These are phyloP conservation scores for Schizosaccharomyces cryophilus DNA, from an alignment of 805 yeast genomes.

Conservation along the genomic window DNA sequence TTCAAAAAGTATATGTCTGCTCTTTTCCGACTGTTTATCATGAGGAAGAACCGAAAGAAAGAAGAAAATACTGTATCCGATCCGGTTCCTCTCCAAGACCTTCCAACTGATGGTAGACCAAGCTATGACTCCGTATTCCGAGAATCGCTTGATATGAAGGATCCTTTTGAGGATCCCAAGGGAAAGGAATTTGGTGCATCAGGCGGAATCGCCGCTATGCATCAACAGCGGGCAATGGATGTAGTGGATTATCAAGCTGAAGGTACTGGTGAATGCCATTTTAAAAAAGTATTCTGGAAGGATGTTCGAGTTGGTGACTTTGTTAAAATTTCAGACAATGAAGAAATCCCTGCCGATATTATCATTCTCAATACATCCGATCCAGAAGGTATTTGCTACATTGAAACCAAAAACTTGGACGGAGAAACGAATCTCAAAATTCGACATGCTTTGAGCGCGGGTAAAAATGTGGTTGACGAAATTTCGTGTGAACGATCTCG, in stretches of 20 bases:
- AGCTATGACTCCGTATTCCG: background rate
- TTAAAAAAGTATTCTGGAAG: slow-evolving; percentile 39
- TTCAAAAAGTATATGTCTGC: slow-evolving; percentile 26
- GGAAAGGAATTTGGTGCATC: background rate
- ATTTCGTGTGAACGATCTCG: slow-evolving; percentile 31
- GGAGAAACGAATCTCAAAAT: slow-evolving; percentile 56
- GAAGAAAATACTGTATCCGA: background rate
- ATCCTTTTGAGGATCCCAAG: background rate
- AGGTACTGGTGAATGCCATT: slow-evolving; percentile 7
- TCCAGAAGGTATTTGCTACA: slow-evolving; percentile 40
- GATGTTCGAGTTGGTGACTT: slow-evolving; percentile 53
- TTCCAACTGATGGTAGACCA: background rate
- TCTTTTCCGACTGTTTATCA: background rate
- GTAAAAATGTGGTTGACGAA: slow-evolving; percentile 29
- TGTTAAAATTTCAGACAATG: slow-evolving; percentile 40
- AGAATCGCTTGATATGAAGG: background rate
- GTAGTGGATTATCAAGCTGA: background rate
- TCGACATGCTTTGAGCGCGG: slow-evolving; percentile 27
- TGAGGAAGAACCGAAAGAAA: background rate
- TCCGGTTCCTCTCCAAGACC: background rate
- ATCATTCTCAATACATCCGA: slow-evolving; percentile 44
- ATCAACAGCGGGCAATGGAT: background rate
- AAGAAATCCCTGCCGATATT: slow-evolving; percentile 58
- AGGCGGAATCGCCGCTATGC: background rate
- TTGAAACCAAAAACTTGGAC: slow-evolving; percentile 47